Evolutionary conservation across 1,284 basidiomycete genomes (phyloP).

Genomic region (Heterobasidion annosum): DNA sequence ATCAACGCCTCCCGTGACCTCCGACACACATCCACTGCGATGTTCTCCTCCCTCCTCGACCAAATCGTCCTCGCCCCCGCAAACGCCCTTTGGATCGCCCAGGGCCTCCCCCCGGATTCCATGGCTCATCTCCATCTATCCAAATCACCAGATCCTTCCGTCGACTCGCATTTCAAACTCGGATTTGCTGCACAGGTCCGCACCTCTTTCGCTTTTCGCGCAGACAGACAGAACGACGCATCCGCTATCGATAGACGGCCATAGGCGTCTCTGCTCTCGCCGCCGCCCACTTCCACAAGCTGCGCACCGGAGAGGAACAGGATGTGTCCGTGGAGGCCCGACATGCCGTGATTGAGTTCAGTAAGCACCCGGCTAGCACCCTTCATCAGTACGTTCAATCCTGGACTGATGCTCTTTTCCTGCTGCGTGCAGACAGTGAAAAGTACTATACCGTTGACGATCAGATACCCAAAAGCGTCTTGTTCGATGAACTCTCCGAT

Average conservation of each 20-base stretch:
- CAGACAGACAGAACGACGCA: background rate
- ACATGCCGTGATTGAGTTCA: conserved; percentile 50
- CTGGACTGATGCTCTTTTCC: background rate
- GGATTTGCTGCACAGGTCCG: conserved; percentile 40
- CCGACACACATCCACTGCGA: background rate
- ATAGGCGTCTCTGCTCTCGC: conserved; percentile 47
- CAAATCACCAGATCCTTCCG: conserved; percentile 28
- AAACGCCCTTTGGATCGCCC: conserved; percentile 25
- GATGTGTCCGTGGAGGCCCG: conserved; percentile 43
- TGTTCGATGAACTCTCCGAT: conserved; percentile 47
- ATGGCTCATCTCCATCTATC: conserved; percentile 27
- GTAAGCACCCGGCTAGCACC: conserved; percentile 23
- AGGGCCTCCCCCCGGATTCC: conserved; percentile 25
- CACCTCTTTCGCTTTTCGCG: background rate
- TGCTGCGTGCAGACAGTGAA: conserved; percentile 33
- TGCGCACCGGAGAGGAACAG: conserved; percentile 38
- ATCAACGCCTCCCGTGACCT: no score
- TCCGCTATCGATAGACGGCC: conserved; percentile 25
- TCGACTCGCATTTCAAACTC: conserved; percentile 42
- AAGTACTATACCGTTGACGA: conserved; percentile 39
- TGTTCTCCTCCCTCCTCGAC: conserved; percentile 1
- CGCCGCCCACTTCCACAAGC: conserved; percentile 39
- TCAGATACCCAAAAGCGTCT: conserved; percentile 19
- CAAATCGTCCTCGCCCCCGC: conserved; percentile 11
- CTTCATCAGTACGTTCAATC: background rate